Base-by-base conservation (phyloP, 148 eudicot genomes). In the Rhododendron williamsianum region DNA sequence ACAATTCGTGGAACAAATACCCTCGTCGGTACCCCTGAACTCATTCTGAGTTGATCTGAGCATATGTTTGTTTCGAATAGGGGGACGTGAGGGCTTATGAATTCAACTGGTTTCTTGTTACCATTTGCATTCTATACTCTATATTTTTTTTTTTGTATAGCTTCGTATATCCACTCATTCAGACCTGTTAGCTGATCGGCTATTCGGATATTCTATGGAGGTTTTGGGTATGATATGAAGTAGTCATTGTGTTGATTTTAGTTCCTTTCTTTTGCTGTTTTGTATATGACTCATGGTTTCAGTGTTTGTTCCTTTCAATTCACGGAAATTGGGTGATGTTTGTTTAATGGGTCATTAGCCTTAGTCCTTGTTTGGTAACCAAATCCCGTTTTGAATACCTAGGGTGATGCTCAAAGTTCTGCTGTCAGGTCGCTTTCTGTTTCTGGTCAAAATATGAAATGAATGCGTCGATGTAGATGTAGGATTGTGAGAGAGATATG, bases 1-100 rank as follows among this genome's bases (percentile, higher is more conserved):
- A 91, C 84, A 91, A 91, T 76, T 73, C 87, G 81, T 63, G 84
- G 15, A 88, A 91, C 91, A 94, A 92, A 86, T 71, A 71, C 76
- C 41, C 41, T 71, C 76, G 38, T 30, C 90, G 94, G 0, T 91
- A 93, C 63, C 91, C 90, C 81, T 93, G 89, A 89, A 56, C 58
- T 35, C 83, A 21, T 65, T 38, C 35, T 23, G 35, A 16, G 56
- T 76, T 38, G 63, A 56, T 18, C 12, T 25, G 71, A 71, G 46
- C 56, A 25, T 36, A 19, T 46, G 35, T 11, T 19, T 2, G 15
- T 2, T 46, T 79, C 27, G 35, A 45, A 45, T 56, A 12, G 25
- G 41, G 65, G 78, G 7, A 13, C 4, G 15, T 56, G 69, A 41
- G 78, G 30, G 33, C 33, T 74, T 74, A 51, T 56, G 65, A 16